Percentiles rank a stretch among this genome's conserved stretches.
phyloP scores from a whole-genome alignment of 1,284 basidiomycete genomes.

The Somion occarium region DNA sequence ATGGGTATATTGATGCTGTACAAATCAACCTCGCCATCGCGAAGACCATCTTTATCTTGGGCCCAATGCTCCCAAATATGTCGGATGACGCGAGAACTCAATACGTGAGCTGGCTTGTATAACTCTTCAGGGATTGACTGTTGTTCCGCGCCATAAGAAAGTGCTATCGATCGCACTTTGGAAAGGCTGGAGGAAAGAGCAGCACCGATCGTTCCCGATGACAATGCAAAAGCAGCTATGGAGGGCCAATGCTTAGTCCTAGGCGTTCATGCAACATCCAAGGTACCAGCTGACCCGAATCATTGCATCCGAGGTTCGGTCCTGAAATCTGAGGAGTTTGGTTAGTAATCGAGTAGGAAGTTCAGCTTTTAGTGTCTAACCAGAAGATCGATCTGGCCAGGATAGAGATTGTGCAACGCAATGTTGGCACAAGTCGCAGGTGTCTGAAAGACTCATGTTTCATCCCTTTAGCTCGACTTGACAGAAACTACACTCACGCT shows the following conservation, averaged over 20 bases:
- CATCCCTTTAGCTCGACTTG: background rate
- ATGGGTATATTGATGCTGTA: slow-evolving; percentile 83
- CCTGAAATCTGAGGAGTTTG: slow-evolving; percentile 56
- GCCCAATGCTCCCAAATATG: slow-evolving; percentile 84
- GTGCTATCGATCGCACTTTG: slow-evolving; percentile 63
- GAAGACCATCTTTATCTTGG: slow-evolving; percentile 50
- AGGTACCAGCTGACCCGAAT: slow-evolving; percentile 58
- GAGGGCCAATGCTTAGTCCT: too few relatives aligned
- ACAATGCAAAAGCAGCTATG: slow-evolving; percentile 78
- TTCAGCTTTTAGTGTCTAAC: slow-evolving; percentile 35
- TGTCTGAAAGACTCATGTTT: too few relatives aligned
- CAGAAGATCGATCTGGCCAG: slow-evolving; percentile 79
- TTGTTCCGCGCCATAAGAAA: slow-evolving; percentile 82
- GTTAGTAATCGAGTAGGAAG: background rate
- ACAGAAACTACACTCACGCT: slow-evolving; percentile 62
- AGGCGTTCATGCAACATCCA: background rate
- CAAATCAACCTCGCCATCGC: slow-evolving; percentile 65
- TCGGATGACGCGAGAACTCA: slow-evolving; percentile 64
- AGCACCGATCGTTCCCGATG: slow-evolving; percentile 88
- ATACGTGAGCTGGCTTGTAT: slow-evolving; percentile 64
- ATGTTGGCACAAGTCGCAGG: slow-evolving; percentile 90
- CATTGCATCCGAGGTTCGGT: slow-evolving; percentile 78
- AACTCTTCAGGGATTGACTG: slow-evolving; percentile 60
- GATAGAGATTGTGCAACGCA: slow-evolving; percentile 83
- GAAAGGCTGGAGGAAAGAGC: slow-evolving; percentile 79